A percentile compares a stretch with the other conserved stretches of the same genome.
phyloP scores from a whole-genome alignment of 371 early-diverging fungal species.

The Actinomucor elegans region DNA sequence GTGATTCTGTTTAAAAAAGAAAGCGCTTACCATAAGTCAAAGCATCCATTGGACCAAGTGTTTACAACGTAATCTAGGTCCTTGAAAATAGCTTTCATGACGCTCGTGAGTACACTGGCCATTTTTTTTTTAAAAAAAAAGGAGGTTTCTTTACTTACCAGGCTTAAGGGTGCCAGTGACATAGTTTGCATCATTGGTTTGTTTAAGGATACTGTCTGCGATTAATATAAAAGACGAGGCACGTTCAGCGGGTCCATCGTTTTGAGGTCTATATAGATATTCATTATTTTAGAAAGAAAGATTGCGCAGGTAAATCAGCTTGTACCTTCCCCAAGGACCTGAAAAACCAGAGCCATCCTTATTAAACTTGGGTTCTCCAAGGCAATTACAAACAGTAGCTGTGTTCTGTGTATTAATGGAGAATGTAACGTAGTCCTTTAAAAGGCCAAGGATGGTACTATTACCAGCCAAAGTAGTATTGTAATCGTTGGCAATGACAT shows the following conservation, averaged over 20 bases:
- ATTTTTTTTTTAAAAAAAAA: neutral
- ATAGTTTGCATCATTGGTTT: constrained; percentile 23
- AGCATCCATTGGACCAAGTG: constrained; percentile 44
- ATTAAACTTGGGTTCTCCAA: constrained; percentile 82
- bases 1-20: too few relatives aligned
- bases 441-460: constrained; percentile 9
- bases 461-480: constrained; percentile 19
- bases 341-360: constrained; percentile 57
- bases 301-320: too few relatives aligned
- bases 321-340: constrained; percentile 57
- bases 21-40: constrained; percentile 51
- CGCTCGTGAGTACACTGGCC: too few relatives aligned
- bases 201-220: constrained; percentile 35
- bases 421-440: constrained; percentile 35
- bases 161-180: constrained; percentile 22
- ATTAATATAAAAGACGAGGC: constrained; percentile 54
- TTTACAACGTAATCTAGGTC: constrained; percentile 67
- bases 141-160: neutral
- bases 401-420: constrained; percentile 32
- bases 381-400: constrained; percentile 39
- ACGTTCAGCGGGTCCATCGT: constrained; percentile 83
- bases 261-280: constrained; percentile 56
- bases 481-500: constrained; percentile 36
- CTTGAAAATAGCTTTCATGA: constrained; percentile 31
- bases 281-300: neutral